These are phyloP conservation scores for Hordeum vulgare DNA, from an alignment of 176 grass and related monocot species.

Conservation along the genomic window MorexV3_pseudomolecules_assembly NC_058518.1:407539389-407539888, in stretches of 20 bases:
- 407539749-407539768: constrained; percentile 17
- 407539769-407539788: constrained; percentile 36
- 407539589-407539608: constrained; percentile 8
- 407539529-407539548: neutral
- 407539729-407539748: neutral
- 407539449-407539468: neutral
- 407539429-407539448: constrained; percentile 14
- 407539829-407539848: constrained; percentile 11
- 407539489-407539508: neutral
- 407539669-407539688: neutral
- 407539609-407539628: constrained; percentile 14
- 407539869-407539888: constrained; percentile 18
- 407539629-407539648: constrained; percentile 5
- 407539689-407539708: neutral
- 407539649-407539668: neutral
- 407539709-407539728: constrained; percentile 13
- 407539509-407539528: neutral
- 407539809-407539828: constrained; percentile 13
- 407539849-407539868: constrained; percentile 23
- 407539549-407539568: neutral
- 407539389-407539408: constrained; percentile 4
- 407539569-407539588: no score
- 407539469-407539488: constrained; percentile 4
- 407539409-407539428: constrained; percentile 1
- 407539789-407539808: constrained; percentile 30